These are phyloP conservation scores for Aspergillus unguis DNA, from an alignment of 2,329 filamentous ascomycete genomes.

Conservation along the genomic window DNA sequence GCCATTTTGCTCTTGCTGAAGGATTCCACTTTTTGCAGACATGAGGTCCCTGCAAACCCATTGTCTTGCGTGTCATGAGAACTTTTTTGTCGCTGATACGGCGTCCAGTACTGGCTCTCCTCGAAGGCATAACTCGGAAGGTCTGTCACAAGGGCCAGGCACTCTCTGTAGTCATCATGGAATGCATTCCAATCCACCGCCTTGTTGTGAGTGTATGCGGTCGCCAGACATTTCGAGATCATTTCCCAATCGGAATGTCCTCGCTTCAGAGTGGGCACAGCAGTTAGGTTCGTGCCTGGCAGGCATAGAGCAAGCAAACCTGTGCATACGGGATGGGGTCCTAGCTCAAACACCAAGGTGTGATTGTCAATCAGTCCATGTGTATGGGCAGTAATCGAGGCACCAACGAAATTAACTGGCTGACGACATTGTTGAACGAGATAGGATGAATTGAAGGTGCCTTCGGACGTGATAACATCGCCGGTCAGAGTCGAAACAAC, in stretches of 20 bases:
- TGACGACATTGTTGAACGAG: conserved; percentile 64
- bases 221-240: not conserved
- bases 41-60: not conserved
- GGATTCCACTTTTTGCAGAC: not conserved
- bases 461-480: conserved; percentile 25
- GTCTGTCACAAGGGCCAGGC: not conserved
- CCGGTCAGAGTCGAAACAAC: conserved; percentile 68
- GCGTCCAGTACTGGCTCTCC: conserved; percentile 6
- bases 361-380: conserved; percentile 54
- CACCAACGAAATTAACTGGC: conserved; percentile 65
- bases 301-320: conserved; percentile 66
- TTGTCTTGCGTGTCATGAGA: not conserved
- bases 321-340: conserved; percentile 68
- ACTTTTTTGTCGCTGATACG: not conserved
- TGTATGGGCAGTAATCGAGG: conserved; percentile 56
- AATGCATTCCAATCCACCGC: conserved; percentile 5
- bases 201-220: not conserved
- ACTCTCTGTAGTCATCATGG: not conserved
- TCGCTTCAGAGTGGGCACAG: not conserved
- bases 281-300: conserved; percentile 36
- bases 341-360: conserved; percentile 69
- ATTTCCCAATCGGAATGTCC: conserved; percentile 1
- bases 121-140: conserved; percentile 10
- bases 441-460: conserved; percentile 60
- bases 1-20: not conserved